Percentiles rank a stretch among this genome's conserved stretches.
Evolutionary conservation across 345 rosid genomes (phyloP).

Genomic region (Odontarrhena argentea): DNA sequence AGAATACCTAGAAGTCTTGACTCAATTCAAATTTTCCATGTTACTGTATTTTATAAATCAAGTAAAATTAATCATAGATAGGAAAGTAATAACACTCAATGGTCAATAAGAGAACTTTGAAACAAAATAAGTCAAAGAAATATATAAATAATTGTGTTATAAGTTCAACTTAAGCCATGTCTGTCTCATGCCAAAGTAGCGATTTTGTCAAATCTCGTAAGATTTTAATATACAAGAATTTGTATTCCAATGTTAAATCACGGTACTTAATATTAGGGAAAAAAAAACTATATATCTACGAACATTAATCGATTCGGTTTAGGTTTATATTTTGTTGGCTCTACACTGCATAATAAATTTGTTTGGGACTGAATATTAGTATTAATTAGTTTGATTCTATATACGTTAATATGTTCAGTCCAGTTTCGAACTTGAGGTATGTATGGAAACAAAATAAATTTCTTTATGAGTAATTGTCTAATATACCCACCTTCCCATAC

Average conservation of each 20-base stretch:
- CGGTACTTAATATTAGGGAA: too few species aligned
- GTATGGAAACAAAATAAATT: neutral
- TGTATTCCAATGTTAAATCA: too few species aligned
- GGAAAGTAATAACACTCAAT: conserved; percentile 4
- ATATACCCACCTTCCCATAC: too few species aligned
- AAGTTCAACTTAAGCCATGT: neutral
- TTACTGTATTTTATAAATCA: neutral
- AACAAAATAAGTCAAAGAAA: conserved; percentile 3
- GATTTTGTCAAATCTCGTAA: conserved; percentile 5
- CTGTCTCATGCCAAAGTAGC: neutral
- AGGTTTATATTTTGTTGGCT: too few species aligned
- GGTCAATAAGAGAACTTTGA: conserved; percentile 5
- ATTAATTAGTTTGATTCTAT: too few species aligned
- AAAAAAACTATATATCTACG: too few species aligned
- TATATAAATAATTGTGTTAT: neutral
- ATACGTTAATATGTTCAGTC: too few species aligned
- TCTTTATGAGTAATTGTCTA: too few species aligned
- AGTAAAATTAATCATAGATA: neutral
- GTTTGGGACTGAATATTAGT: too few species aligned
- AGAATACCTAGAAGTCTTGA: neutral
- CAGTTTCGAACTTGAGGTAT: too few species aligned
- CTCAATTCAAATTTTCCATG: neutral
- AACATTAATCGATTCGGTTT: too few species aligned
- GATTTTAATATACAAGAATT: neutral
- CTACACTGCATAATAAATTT: too few species aligned